These are phyloP conservation scores for Fimicolochytrium jonesii DNA, from an alignment of 192 early-diverging fungal genomes.

Conservation along the genomic window DNA sequence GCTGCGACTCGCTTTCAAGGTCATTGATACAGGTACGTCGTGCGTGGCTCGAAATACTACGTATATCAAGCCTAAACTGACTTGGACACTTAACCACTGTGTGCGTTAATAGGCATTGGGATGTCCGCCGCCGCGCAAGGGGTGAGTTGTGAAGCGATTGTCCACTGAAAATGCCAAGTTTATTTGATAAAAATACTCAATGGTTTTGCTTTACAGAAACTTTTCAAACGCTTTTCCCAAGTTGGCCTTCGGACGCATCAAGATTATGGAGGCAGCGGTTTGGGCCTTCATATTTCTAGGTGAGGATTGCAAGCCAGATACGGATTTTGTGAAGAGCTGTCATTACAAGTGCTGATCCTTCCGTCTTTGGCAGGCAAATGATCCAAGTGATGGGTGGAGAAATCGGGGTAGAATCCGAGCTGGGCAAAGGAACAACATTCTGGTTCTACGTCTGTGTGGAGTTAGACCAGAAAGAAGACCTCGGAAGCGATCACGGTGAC, in stretches of 20 bases:
- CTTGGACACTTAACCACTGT: no score
- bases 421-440: constrained; percentile 7
- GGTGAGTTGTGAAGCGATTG: no score
- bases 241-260: constrained; percentile 2
- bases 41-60: no score
- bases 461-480: no score
- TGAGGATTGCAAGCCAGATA: not conserved
- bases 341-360: not conserved
- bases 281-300: constrained; percentile 42
- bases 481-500: no score
- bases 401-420: not conserved
- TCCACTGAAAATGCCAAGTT: no score
- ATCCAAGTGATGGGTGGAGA: constrained; percentile 6
- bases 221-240: constrained; percentile 11
- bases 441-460: not conserved
- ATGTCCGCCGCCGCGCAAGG: not conserved
- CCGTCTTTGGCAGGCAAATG: no score
- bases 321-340: not conserved
- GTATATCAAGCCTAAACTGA: no score
- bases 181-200: no score
- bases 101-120: no score
- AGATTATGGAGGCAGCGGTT: constrained; percentile 21
- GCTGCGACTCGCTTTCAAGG: not conserved
- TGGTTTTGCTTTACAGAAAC: no score
- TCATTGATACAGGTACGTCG: not conserved